Base-by-base conservation (phyloP, 306 rosid species). In the Gleditsia sinensis region DNA sequence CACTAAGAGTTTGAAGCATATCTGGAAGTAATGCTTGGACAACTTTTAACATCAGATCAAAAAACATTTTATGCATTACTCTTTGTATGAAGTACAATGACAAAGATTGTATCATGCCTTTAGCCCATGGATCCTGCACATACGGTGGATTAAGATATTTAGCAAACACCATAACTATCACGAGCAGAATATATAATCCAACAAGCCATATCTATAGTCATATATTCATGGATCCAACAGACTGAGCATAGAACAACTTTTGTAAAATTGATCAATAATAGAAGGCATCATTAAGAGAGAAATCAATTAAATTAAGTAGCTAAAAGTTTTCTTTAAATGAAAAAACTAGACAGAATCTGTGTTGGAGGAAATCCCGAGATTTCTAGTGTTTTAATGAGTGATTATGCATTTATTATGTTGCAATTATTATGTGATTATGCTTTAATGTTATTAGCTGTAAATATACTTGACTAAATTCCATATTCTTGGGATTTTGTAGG, bases 101-200 rank as follows among this genome's bases (percentile, higher is more conserved):
- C 79, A 84, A 40, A 49, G 74, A 75, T 27, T 80, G 83, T 64
- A 81, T 56, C 84, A 46, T 62, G 72, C 82, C 39, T 80, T 82
- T 73, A 66, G 82, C 73, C 77, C 34, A 81, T 28, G 39, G 70
- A 75, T 64, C 89, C 97, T 92, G 97, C 86, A 84, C 39, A 81
- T 30, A 30, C 11, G 69, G 66, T 13, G 37, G 57, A 62, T 69
- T 9, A 69, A 77, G 66, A 64, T 64, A 77, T 69, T 64, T 59
- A 73, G 59, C 43, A 32, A 62, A 57, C 25, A 27, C 8, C 34
- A 13, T 70, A 46, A 60, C 57, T 59, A 43, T 50, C 25, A 54
- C 57, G 30, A 69, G 51, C 5, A 25, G 37, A 39, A 13, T 25
- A 13, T 25, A 37, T 14, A 75, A 57, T 30, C 27, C 74, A 71